phyloP scores from a whole-genome alignment of 768 basidiomycete genomes.

The Phlebiopsis gigantea region DNA sequence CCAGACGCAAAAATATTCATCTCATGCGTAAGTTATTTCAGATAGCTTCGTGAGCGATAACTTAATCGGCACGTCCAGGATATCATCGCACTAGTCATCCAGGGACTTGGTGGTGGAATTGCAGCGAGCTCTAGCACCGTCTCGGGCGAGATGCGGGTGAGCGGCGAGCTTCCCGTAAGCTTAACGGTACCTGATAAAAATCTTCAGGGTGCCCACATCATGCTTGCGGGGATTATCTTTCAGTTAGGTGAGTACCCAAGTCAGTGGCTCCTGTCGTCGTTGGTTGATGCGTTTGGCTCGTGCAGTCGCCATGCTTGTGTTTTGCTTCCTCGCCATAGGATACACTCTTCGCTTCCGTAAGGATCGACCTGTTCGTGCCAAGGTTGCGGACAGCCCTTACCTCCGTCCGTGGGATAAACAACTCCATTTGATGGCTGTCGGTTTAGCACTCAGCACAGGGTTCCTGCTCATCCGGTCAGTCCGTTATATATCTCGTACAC shows the following conservation, averaged over 20 bases:
- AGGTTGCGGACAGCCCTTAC: neutral
- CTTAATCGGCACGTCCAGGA: conserved; percentile 30
- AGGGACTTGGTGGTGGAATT: conserved; percentile 57
- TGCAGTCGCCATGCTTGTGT: conserved; percentile 37
- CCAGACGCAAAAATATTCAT: conserved; percentile 27
- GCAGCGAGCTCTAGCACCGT: conserved; percentile 29
- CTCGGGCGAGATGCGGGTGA: conserved; percentile 20
- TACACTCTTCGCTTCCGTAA: conserved; percentile 37
- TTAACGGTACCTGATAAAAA: neutral
- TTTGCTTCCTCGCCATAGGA: conserved; percentile 37
- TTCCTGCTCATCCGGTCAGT: conserved; percentile 22
- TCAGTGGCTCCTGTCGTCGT: neutral
- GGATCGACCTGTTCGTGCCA: conserved; percentile 29
- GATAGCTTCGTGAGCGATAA: neutral
- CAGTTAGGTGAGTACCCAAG: conserved; percentile 39
- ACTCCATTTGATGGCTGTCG: conserved; percentile 14
- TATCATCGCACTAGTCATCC: conserved; percentile 52
- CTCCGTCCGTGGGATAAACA: neutral
- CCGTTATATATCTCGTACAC: neutral
- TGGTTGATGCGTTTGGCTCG: neutral
- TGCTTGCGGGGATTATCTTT: conserved; percentile 60
- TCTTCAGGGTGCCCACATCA: conserved; percentile 42
- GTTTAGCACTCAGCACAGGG: conserved; percentile 14
- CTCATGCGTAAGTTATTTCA: conserved; percentile 20
- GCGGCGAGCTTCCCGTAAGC: neutral